phyloP scores from a whole-genome alignment of 179 eudicot species.

The Amaranthus tricolor region DNA sequence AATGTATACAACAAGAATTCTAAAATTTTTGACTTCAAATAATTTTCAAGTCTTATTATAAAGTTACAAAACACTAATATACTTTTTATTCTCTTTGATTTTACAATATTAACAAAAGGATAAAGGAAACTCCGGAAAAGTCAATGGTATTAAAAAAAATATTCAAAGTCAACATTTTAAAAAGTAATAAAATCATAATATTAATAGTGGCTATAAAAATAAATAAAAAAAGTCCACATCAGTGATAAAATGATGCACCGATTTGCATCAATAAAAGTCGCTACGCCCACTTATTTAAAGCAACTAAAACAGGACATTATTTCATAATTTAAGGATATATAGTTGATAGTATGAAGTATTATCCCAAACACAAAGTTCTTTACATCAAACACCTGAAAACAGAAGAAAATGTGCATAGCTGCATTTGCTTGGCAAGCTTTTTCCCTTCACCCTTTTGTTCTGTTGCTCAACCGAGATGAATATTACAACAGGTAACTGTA shows the following conservation, averaged over 20 bases:
- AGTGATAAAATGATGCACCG: neutral
- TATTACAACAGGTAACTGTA: constrained; percentile 61
- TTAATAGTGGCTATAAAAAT: neutral
- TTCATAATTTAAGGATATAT: neutral
- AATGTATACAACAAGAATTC: too few species aligned
- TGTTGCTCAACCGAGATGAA: constrained; percentile 79
- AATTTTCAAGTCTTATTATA: too few species aligned
- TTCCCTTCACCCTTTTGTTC: constrained; percentile 66
- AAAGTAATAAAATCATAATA: too few species aligned
- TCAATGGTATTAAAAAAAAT: too few species aligned
- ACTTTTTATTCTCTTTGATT: too few species aligned
- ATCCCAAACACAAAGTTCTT: neutral
- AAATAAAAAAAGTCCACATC: neutral
- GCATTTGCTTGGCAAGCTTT: constrained; percentile 76
- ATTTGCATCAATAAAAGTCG: constrained; percentile 11
- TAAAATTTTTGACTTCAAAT: too few species aligned
- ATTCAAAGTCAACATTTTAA: too few species aligned
- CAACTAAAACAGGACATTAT: neutral
- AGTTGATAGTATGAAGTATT: neutral
- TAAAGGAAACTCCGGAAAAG: too few species aligned
- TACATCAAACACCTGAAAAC: neutral
- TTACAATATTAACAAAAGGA: too few species aligned
- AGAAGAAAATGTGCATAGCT: constrained; percentile 56
- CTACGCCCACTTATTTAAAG: neutral
- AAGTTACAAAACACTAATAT: too few species aligned